Evolutionary conservation across 768 basidiomycete genomes (phyloP).

Genomic region (Termitomyces sp.): DNA sequence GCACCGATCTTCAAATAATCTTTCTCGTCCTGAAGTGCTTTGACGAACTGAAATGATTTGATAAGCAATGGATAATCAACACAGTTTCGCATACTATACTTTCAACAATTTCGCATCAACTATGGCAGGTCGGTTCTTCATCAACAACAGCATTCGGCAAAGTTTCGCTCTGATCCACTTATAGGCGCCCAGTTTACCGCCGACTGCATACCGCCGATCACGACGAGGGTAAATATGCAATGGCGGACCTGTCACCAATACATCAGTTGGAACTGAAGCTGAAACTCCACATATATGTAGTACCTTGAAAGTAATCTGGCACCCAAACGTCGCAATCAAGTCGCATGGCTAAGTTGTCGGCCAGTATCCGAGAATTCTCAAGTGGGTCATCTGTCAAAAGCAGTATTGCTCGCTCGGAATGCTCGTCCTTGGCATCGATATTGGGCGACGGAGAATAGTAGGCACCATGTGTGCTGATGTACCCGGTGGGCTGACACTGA

Average conservation of each 20-base stretch:
- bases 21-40: slow-evolving; percentile 32
- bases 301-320: slow-evolving; percentile 59
- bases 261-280: not conserved
- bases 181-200: slow-evolving; percentile 26
- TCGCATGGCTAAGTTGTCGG: slow-evolving; percentile 46
- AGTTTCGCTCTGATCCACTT: slow-evolving; percentile 25
- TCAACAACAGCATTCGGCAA: slow-evolving; percentile 21
- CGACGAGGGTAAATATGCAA: not conserved
- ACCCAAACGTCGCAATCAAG: slow-evolving; percentile 61
- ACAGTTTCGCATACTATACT: slow-evolving; percentile 19
- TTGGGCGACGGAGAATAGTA: slow-evolving; percentile 38
- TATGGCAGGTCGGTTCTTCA: slow-evolving; percentile 29
- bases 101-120: slow-evolving; percentile 27
- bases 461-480: slow-evolving; percentile 34
- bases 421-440: slow-evolving; percentile 14
- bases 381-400: slow-evolving; percentile 55
- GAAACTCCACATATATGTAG: slow-evolving; percentile 6
- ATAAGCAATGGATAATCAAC: slow-evolving; percentile 1
- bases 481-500: slow-evolving; percentile 43
- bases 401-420: slow-evolving; percentile 40
- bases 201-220: slow-evolving; percentile 26
- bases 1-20: slow-evolving; percentile 40
- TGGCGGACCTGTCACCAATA: not conserved
- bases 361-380: slow-evolving; percentile 52
- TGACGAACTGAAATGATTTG: slow-evolving; percentile 29